phyloP scores from a whole-genome alignment of 2,329 filamentous ascomycete genomes.

The Mariannaea sp. region DNA sequence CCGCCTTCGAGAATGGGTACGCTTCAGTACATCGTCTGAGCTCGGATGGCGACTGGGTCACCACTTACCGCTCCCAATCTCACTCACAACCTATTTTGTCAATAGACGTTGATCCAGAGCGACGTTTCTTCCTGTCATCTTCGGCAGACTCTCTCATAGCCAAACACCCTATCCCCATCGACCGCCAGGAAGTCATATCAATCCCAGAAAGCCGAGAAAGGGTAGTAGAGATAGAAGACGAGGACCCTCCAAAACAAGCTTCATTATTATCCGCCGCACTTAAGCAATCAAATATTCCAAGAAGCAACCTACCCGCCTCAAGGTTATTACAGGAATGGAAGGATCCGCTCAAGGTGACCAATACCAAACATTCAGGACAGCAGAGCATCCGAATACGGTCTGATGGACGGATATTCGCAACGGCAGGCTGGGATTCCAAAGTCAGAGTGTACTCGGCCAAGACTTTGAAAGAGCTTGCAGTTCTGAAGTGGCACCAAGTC shows the following conservation, averaged over 20 bases:
- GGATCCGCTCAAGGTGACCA: constrained; percentile 62
- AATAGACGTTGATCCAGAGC: constrained; percentile 58
- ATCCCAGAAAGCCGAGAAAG: constrained; percentile 28
- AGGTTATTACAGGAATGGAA: constrained; percentile 41
- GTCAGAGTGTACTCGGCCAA: constrained; percentile 81
- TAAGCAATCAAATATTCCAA: constrained; percentile 7
- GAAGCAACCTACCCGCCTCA: constrained; percentile 10
- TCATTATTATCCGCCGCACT: constrained; percentile 37
- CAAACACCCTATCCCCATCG: constrained; percentile 69
- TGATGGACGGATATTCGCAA: constrained; percentile 84
- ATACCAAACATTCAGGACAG: constrained; percentile 90
- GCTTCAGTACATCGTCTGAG: constrained; percentile 66
- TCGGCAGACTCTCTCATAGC: constrained; percentile 80
- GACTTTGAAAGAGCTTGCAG: constrained; percentile 83
- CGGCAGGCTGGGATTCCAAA: constrained; percentile 88
- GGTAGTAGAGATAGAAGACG: constrained; percentile 36
- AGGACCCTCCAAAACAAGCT: constrained; percentile 3
- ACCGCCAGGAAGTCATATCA: constrained; percentile 34
- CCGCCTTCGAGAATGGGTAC: constrained; percentile 86
- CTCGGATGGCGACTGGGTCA: constrained; percentile 48
- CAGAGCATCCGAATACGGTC: constrained; percentile 78
- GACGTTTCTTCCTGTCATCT: constrained; percentile 74
- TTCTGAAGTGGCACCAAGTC: constrained; percentile 91
- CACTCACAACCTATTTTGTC: constrained; percentile 86
- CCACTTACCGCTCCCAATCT: constrained; percentile 66